Percentiles rank a stretch among this genome's conserved stretches.
These are phyloP conservation scores for Eremothecium sinecaudum DNA, from an alignment of 1,139 yeast species.

Conservation along the genomic window DNA sequence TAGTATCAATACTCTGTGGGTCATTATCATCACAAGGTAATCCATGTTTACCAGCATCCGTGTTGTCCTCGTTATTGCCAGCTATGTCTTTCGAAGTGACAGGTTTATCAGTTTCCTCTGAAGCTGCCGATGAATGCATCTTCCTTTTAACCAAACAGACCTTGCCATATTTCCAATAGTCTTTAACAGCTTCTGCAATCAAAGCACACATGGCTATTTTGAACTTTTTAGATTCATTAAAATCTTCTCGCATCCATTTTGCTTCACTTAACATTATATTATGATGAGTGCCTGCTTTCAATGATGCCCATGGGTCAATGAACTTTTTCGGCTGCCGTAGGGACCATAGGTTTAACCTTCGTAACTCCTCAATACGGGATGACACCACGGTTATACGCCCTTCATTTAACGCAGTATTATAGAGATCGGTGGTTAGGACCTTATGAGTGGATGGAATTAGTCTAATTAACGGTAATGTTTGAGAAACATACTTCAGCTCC, in stretches of 20 bases:
- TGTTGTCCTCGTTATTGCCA: conserved; percentile 10
- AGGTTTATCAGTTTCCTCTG: conserved; percentile 20
- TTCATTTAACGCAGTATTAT: conserved; percentile 79
- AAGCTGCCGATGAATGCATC: conserved; percentile 1
- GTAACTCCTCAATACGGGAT: conserved; percentile 85
- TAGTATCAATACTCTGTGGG: conserved; percentile 27
- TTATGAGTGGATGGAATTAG: conserved; percentile 80
- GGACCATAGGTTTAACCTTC: conserved; percentile 85
- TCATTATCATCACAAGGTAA: conserved; percentile 7
- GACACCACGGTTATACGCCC: conserved; percentile 89
- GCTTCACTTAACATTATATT: conserved; percentile 68
- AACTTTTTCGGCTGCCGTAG: conserved; percentile 71
- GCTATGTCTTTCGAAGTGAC: conserved; percentile 6
- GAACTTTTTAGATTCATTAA: conserved; percentile 58
- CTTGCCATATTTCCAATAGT: conserved; percentile 72
- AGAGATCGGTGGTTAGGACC: conserved; percentile 72
- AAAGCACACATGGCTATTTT: conserved; percentile 61
- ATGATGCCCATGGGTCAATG: conserved; percentile 51
- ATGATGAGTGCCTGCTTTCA: conserved; percentile 48
- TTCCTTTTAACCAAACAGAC: conserved; percentile 48
- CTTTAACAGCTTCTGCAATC: conserved; percentile 62
- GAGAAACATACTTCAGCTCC: conserved; percentile 78
- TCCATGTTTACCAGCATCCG: conserved; percentile 5
- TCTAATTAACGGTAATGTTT: conserved; percentile 75
- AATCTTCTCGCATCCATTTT: conserved; percentile 78